Base-by-base conservation (phyloP, 768 basidiomycete genomes). In the Pseudohyphozyma bogoriensis region DNA sequence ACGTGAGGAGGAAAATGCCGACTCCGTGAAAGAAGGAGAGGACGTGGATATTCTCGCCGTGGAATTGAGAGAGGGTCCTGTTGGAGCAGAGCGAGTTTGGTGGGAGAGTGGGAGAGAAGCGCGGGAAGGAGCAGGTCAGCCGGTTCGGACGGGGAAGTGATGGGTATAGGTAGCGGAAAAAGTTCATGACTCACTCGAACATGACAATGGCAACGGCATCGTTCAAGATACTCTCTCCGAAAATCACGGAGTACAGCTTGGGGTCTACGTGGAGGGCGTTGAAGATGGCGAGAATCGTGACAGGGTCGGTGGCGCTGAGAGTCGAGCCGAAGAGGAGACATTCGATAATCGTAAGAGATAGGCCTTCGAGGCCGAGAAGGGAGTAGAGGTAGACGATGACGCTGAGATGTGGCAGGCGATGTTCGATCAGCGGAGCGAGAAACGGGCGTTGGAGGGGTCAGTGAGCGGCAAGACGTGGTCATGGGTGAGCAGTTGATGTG, bases 161-260 rank as follows among this genome's bases (percentile, higher is more conserved):
- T 26, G 18, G n/a, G n/a, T n/a, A n/a, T n/a, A n/a, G n/a, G n/a
- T 37, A 10, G 10, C 37, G 10, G 37, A 37, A 42, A 32, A 53
- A 29, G 15, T 20, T 24, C 9, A 33, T 3, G 62, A 86, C 91
- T 79, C 73, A 96, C 91, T 99, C 95, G 75, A 97, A 97, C 87
- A 99, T 91, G 74, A 97, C 92, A 78, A 97, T 97, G 80, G 89
- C 90, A 71, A 97, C 95, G 24, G 95, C 95, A 78, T 99, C 95
- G 76, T 99, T 99, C 61, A 99, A 76, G 60, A 99, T 79, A 74
- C 85, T 87, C 74, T 97, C 95, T 31, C 95, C 95, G 70, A 97
- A 99, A 66, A 99, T 99, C 74, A 97, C 82, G 47, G 85, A 86
- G 76, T 97, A 97, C 12, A 99, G 79, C 72, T 97, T 96, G 1